These are phyloP conservation scores for Colletotrichum navitas DNA, from an alignment of 2,329 filamentous ascomycete species.

Conservation along the genomic window DNA sequence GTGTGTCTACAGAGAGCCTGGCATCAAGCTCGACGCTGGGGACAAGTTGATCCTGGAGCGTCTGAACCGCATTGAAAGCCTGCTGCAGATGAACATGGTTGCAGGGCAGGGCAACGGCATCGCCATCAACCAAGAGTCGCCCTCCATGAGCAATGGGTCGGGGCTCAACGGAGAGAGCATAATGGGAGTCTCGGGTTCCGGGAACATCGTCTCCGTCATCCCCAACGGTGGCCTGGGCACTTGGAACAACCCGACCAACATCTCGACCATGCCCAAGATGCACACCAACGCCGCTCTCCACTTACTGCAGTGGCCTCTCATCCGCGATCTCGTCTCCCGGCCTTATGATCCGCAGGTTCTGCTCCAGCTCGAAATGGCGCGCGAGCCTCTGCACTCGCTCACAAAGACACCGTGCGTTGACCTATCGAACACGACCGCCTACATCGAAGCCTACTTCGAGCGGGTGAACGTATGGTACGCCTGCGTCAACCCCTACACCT, in stretches of 20 bases:
- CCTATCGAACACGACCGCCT: conserved; percentile 78
- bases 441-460: conserved; percentile 84
- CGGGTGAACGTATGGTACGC: conserved; percentile 89
- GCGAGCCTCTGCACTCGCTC: conserved; percentile 78
- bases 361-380: conserved; percentile 83
- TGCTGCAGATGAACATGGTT: conserved; percentile 79
- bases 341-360: conserved; percentile 87
- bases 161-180: conserved; percentile 70
- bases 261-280: conserved; percentile 87
- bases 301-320: conserved; percentile 83
- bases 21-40: conserved; percentile 87
- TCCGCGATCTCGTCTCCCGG: conserved; percentile 80
- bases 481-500: conserved; percentile 85
- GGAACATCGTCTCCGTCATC: conserved; percentile 66
- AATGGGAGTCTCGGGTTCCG: conserved; percentile 59
- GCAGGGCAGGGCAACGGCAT: conserved; percentile 63
- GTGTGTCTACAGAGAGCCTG: conserved; percentile 86
- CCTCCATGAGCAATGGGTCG: conserved; percentile 74
- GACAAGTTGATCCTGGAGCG: conserved; percentile 88
- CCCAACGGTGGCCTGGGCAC: conserved; percentile 77
- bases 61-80: conserved; percentile 80
- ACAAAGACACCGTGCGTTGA: conserved; percentile 76
- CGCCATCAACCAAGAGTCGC: conserved; percentile 71
- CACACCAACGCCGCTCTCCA: conserved; percentile 86
- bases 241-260: conserved; percentile 76